These are phyloP conservation scores for Salix exigua DNA, from an alignment of 345 rosid genomes.

Conservation along the genomic window DNA sequence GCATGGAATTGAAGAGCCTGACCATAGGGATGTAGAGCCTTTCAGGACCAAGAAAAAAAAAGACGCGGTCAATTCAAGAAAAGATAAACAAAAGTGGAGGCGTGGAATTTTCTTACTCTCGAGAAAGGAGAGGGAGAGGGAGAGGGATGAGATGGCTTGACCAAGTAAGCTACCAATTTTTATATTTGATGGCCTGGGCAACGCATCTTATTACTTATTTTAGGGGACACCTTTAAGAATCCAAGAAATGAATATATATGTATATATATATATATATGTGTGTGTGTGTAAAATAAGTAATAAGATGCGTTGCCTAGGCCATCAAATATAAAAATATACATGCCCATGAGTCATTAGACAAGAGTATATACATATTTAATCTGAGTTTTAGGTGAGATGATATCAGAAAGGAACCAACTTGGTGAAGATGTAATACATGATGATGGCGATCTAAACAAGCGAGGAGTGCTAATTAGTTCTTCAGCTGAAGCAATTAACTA, in stretches of 20 bases:
- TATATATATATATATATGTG: too few species aligned
- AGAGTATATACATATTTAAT: background rate
- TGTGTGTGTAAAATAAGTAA: too few species aligned
- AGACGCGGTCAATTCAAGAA: slow-evolving; percentile 25
- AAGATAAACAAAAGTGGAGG: slow-evolving; percentile 9
- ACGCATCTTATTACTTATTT: slow-evolving; percentile 15
- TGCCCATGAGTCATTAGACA: background rate
- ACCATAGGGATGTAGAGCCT: background rate
- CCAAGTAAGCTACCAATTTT: slow-evolving; percentile 2
- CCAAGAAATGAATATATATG: background rate
- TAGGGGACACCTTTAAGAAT: slow-evolving; percentile 8
- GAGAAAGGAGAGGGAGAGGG: background rate
- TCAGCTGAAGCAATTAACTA: slow-evolving; percentile 13
- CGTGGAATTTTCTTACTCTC: slow-evolving; percentile 21
- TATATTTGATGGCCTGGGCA: slow-evolving; percentile 14
- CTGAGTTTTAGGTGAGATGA: background rate
- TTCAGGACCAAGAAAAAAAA: background rate
- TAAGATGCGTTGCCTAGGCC: too few species aligned
- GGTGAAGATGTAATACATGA: background rate
- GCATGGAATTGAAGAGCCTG: slow-evolving; percentile 19
- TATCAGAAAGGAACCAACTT: background rate
- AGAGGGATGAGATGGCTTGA: slow-evolving; percentile 17
- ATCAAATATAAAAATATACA: too few species aligned
- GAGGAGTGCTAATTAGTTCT: background rate
- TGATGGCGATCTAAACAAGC: too few species aligned